A percentile compares a stretch with the other conserved stretches of the same genome.
These are phyloP conservation scores for Acidomyces sp. DNA, from an alignment of 495 filamentous ascomycete species.

Conservation along the genomic window DNA sequence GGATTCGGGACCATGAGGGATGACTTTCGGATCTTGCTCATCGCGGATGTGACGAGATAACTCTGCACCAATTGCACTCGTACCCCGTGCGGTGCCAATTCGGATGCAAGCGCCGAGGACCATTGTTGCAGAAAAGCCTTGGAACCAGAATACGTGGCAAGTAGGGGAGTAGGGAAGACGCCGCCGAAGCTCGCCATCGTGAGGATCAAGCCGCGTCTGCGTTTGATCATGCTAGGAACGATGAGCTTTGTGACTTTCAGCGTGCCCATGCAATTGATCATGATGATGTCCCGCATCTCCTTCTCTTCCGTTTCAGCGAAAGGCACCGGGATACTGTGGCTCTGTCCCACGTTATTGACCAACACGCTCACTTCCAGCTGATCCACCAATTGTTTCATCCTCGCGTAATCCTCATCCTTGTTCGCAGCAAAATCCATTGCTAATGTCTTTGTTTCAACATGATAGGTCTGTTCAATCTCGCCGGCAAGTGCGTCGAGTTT, in stretches of 20 bases:
- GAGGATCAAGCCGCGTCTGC: constrained; percentile 75
- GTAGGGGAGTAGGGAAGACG: constrained; percentile 74
- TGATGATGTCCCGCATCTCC: constrained; percentile 81
- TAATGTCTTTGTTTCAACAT: constrained; percentile 57
- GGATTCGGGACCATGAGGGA: constrained; percentile 68
- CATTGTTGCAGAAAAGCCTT: constrained; percentile 98
- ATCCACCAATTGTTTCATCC: constrained; percentile 50
- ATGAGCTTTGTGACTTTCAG: constrained; percentile 74
- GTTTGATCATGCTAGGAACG: constrained; percentile 68
- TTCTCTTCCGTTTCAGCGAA: constrained; percentile 64
- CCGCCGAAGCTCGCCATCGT: constrained; percentile 97
- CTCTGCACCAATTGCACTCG: constrained; percentile 75
- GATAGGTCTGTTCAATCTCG: constrained; percentile 57
- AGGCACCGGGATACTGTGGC: constrained; percentile 80
- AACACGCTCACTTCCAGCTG: constrained; percentile 74
- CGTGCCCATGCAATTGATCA: constrained; percentile 83
- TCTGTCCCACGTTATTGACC: constrained; percentile 94
- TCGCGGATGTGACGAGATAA: constrained; percentile 85
- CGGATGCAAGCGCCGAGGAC: constrained; percentile 73
- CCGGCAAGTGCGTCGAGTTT: constrained; percentile 68
- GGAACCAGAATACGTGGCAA: constrained; percentile 93
- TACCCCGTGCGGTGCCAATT: constrained; percentile 66
- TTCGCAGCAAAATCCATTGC: constrained; percentile 86
- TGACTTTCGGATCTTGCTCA: constrained; percentile 82
- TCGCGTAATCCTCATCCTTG: constrained; percentile 60